Conservation (phyloP, 805 yeast genomes). For the Schwanniomyces sp. region DNA sequence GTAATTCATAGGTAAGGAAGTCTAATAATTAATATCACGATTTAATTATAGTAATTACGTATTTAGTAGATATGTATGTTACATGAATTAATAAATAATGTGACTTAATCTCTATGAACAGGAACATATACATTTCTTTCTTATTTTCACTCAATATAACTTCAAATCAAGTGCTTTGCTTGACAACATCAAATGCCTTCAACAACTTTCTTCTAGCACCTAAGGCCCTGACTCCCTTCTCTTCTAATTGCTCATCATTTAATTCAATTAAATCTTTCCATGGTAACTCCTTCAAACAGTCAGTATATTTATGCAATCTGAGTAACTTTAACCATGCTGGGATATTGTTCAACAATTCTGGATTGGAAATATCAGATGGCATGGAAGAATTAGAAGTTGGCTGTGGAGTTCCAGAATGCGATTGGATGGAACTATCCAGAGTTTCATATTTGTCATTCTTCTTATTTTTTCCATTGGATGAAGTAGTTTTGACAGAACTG, state of each 20-base stretch:
- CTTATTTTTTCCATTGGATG: constrained; percentile 6
- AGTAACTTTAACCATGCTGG: constrained; percentile 91
- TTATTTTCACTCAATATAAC: not conserved
- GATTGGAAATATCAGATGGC: constrained; percentile 42
- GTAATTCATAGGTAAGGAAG: not conserved
- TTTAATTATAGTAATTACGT: not conserved
- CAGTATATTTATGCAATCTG: constrained; percentile 92
- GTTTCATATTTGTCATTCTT: constrained; percentile 1
- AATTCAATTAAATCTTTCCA: constrained; percentile 81
- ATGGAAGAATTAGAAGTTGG: constrained; percentile 26
- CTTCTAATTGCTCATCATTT: constrained; percentile 66
- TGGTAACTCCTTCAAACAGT: constrained; percentile 65
- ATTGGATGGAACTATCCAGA: not conserved
- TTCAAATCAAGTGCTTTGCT: constrained; percentile 15
- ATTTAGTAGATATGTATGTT: not conserved
- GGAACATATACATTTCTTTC: not conserved
- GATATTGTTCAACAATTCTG: constrained; percentile 64
- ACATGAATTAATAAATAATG: not conserved
- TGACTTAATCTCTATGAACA: not conserved
- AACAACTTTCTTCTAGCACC: constrained; percentile 94
- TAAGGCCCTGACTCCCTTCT: constrained; percentile 84
- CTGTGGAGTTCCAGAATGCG: constrained; percentile 5
- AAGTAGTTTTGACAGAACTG: constrained; percentile 10
- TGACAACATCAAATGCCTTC: constrained; percentile 86
- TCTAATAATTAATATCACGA: not conserved